Conservation (phyloP, 2,329 filamentous ascomycete species). For the Emericellopsis cladophorae region DNA sequence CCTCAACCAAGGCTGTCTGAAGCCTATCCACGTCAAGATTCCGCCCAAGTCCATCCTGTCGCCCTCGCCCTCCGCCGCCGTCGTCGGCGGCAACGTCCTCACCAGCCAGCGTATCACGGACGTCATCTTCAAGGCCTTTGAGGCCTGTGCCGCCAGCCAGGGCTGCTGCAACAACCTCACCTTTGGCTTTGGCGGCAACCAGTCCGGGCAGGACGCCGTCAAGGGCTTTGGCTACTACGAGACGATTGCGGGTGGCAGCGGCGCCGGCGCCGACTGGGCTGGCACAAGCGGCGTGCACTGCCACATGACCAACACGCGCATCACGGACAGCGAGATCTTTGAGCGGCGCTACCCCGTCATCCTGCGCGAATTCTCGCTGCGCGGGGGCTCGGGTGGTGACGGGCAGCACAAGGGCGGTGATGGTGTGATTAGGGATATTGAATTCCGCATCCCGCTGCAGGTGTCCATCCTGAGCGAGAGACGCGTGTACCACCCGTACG, state of each 20-base stretch:
- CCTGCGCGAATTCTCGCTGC: constrained; percentile 55
- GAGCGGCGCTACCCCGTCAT: constrained; percentile 54
- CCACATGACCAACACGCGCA: constrained; percentile 67
- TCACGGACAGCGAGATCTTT: constrained; percentile 40
- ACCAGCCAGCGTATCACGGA: constrained; percentile 31
- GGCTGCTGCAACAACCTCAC: constrained; percentile 78
- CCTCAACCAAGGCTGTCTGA: constrained; percentile 70
- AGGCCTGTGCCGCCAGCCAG: constrained; percentile 66
- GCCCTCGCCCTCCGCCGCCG: constrained; percentile 64
- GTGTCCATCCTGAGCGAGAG: constrained; percentile 68
- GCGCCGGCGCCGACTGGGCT: constrained; percentile 47
- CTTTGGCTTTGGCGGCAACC: constrained; percentile 54
- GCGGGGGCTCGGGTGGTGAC: constrained; percentile 47
- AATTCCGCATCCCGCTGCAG: constrained; percentile 65
- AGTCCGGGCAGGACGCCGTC: constrained; percentile 20
- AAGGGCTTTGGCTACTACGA: constrained; percentile 41
- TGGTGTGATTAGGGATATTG: constrained; percentile 65
- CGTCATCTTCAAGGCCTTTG: constrained; percentile 54
- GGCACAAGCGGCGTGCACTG: constrained; percentile 30
- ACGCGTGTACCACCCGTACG: constrained; percentile 53
- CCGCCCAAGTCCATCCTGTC: constrained; percentile 62
- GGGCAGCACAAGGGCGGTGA: constrained; percentile 61
- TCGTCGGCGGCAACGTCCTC: constrained; percentile 68
- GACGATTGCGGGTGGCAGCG: constrained; percentile 51
- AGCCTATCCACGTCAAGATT: constrained; percentile 62